A percentile compares a stretch with the other conserved stretches of the same genome.
phyloP scores from a whole-genome alignment of 257 asterid genomes.

The Mentha longifolia region DNA sequence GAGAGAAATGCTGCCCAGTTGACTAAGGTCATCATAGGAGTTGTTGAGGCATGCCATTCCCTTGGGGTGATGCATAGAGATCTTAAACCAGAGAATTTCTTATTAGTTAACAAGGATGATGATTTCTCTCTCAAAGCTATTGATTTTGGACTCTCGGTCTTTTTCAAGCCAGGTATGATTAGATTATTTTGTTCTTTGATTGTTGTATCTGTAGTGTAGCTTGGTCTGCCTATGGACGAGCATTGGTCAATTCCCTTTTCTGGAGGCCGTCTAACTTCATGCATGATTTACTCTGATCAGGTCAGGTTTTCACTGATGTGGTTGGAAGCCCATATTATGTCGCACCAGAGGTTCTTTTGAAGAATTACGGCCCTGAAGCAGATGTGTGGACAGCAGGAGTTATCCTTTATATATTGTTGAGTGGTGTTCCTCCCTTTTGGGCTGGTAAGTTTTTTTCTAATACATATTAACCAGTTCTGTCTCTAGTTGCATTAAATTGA shows the following conservation, averaged over 20 bases:
- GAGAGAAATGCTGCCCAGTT: slow-evolving; percentile 95
- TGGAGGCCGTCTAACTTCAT: slow-evolving; percentile 23
- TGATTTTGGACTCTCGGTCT: slow-evolving; percentile 95
- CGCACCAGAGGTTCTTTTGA: slow-evolving; percentile 95
- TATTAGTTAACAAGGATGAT: slow-evolving; percentile 90
- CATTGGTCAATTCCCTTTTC: neutral
- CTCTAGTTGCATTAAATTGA: slow-evolving; percentile 22
- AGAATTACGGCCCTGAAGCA: slow-evolving; percentile 92
- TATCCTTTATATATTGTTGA: slow-evolving; percentile 82
- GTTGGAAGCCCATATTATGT: slow-evolving; percentile 99
- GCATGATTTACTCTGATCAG: slow-evolving; percentile 44
- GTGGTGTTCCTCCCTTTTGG: slow-evolving; percentile 99
- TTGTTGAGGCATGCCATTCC: slow-evolving; percentile 97
- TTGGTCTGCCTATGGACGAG: slow-evolving; percentile 9
- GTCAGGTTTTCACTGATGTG: slow-evolving; percentile 89
- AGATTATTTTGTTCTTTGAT: neutral
- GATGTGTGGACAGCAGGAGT: slow-evolving; percentile 99
- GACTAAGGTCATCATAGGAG: slow-evolving; percentile 90
- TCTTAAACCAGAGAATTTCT: slow-evolving; percentile 92
- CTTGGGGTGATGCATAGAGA: slow-evolving; percentile 99
- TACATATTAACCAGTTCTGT: neutral
- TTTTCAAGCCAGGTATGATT: slow-evolving; percentile 87
- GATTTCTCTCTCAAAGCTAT: slow-evolving; percentile 97
- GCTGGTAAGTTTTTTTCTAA: slow-evolving; percentile 63
- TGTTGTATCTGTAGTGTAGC: slow-evolving; percentile 19